Base-by-base conservation (phyloP, 2,329 filamentous ascomycete species). In the Dothideomycetes sp. region DNA sequence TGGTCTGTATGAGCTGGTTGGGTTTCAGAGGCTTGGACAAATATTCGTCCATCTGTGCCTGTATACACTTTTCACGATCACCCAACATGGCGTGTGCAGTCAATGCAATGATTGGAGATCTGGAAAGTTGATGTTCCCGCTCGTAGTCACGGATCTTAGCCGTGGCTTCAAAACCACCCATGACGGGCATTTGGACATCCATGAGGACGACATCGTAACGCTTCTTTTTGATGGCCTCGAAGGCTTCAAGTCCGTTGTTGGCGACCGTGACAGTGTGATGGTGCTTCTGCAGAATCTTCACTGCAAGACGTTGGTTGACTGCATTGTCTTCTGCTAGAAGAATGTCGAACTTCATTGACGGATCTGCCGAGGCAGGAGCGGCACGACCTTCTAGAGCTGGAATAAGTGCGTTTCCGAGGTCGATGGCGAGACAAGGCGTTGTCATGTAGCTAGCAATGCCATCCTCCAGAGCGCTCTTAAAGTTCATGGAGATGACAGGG, bases 111-210 rank as follows among this genome's bases (percentile, higher is more conserved):
- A 98, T 95, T 11, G 91, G 91, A 9, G 89, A 94, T 38, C 89
- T 77, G 42, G 84, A 79, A 24, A 85, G 74, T 40, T 80, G 81
- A 50, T 85, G 76, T 48, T 80, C 83, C 44, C 81, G 79, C 61
- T 98, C 91, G 60, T 89, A 96, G 59, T 95, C 87, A 53, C 91
- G 79, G 50, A 98, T 98, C 68, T 94, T 94, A 50, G 80, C 84
- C 4, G 91, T 98, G 11, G 91, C 88, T 64, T 98, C 91, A 57
- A 98, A 96, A 33, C 91, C 91, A 57, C 91, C 91, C 88, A 96
- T 96, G 54, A 96, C 84, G n/a, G 91, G 91, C 91, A 98, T 98
- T 60, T 96, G 91, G 14, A 98, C 91, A 57, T 98, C 91, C 91
- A 98, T 98, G 36, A 98, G 73, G 48, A 98, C 91, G 45, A 94